A percentile compares a stretch with the other conserved stretches of the same genome.
Evolutionary conservation across 2,329 filamentous ascomycete genomes (phyloP).

Genomic region (Huntiella decipiens): DNA sequence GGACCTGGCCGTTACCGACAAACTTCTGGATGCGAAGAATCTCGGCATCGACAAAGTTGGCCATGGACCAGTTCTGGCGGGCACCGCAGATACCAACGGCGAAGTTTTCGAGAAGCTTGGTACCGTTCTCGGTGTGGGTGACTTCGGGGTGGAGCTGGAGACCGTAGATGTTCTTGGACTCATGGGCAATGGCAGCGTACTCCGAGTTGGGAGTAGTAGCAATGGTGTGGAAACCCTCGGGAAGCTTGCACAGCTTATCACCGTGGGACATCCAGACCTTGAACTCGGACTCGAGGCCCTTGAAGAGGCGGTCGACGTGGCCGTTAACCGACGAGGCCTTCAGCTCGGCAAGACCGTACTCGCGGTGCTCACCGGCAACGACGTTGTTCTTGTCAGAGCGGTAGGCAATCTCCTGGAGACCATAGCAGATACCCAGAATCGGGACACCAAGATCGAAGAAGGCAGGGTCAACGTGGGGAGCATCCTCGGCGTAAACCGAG

Average conservation of each 20-base stretch:
- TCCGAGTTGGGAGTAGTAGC: constrained; percentile 58
- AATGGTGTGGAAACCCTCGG: constrained; percentile 52
- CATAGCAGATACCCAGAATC: constrained; percentile 36
- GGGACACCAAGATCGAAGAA: constrained; percentile 57
- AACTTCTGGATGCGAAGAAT: constrained; percentile 61
- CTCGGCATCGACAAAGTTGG: constrained; percentile 62
- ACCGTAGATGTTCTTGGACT: constrained; percentile 52
- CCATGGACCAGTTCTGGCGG: constrained; percentile 66
- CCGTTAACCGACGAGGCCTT: constrained; percentile 36
- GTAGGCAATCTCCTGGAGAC: constrained; percentile 46
- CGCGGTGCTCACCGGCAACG: constrained; percentile 18
- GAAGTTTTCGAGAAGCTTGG: constrained; percentile 61
- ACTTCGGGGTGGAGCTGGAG: constrained; percentile 88
- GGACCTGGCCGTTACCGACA: constrained; percentile 68
- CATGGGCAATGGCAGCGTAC: constrained; percentile 62
- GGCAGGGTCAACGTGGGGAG: constrained; percentile 60
- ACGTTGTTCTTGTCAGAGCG: constrained; percentile 44
- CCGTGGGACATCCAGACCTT: constrained; percentile 69
- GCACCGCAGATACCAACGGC: constrained; percentile 65
- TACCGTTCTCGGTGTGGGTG: constrained; percentile 49
- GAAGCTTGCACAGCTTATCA: constrained; percentile 63
- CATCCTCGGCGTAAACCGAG: constrained; percentile 63
- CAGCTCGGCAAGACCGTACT: constrained; percentile 55
- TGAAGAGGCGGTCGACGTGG: constrained; percentile 63
- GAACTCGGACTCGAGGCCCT: constrained; percentile 41